Base-by-base conservation (phyloP, 164 flowering plant genomes). In the Platanus orientalis region DNA sequence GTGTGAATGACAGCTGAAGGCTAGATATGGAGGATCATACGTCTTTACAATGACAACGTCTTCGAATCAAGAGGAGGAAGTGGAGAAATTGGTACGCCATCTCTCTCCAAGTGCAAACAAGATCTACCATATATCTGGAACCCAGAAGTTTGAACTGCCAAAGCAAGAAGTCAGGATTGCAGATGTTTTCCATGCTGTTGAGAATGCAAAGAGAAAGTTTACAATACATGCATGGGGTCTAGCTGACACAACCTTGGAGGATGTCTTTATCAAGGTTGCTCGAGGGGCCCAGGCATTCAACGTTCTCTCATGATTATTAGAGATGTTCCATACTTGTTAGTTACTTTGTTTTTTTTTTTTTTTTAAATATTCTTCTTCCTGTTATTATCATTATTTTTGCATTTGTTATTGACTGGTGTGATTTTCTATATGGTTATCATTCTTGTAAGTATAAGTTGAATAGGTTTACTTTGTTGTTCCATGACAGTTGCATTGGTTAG, bases 21-120 rank as follows among this genome's bases (percentile, higher is more conserved):
- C 73, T 28, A 82, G 99, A 75, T 94, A 86, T 69, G 97, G 99
- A 58, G 99, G 99, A 57, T 79, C 96, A 2, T 89, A 88, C 48
- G 86, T 91, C n/a, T 82, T 94, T 49, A 89, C 99, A 10, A 88
- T 94, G 85, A 94, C 96, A 64, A 84, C 95, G 60, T 73, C 92
- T 11, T 49, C 85, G 6, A 62, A 69, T 67, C 72, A 89, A n/a
- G 96, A 89, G 66, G 74, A 74, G 34, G 96, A 91, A 0, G 52
- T 49, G 52, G 52, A 49, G 52, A 20, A n/a, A 24, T 20, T 49
- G 52, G 52, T 49, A 20, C 52, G 52, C 25, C 24, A 7, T 49
- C 23, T 49, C 23, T 49, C 52, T 49, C 52, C 52, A 13, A 74
- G 55, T 66, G 92, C 96, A 27, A 79, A 67, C 66, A 89, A 76